Evolutionary conservation across 2,329 filamentous ascomycete species (phyloP).

Genomic region (Trichoderma afroharzianum): DNA sequence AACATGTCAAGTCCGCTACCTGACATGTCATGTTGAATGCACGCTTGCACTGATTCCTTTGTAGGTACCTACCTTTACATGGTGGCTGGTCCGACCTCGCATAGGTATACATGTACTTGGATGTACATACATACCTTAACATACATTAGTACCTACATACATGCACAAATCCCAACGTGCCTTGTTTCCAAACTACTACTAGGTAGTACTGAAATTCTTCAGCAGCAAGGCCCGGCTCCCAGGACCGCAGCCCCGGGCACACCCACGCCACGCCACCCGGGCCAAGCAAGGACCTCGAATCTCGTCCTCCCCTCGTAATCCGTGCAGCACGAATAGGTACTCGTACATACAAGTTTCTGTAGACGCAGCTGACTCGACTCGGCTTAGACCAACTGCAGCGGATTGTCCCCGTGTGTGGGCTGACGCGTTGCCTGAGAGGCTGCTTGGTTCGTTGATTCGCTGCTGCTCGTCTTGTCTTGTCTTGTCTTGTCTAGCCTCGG

Average conservation of each 20-base stretch:
- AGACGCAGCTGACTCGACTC: background rate
- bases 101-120: background rate
- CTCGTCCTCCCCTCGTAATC: background rate
- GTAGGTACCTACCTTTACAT: no score
- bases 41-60: background rate
- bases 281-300: background rate
- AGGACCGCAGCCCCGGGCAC: background rate
- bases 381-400: background rate
- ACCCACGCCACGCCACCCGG: background rate
- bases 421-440: slow-evolving; percentile 11
- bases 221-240: background rate
- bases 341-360: background rate
- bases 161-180: background rate
- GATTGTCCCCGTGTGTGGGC: slow-evolving; percentile 5
- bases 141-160: no score
- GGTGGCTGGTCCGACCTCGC: background rate
- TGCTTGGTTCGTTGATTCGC: slow-evolving; percentile 15
- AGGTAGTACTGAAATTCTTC: background rate
- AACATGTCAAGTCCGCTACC: background rate
- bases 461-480: background rate
- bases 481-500: slow-evolving; percentile 3
- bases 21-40: background rate
- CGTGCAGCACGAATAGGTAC: no score
- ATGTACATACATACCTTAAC: background rate
- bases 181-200: background rate